Percentiles rank a stretch among this genome's conserved stretches.
phyloP scores from a whole-genome alignment of 768 basidiomycete genomes.

The Pleurotus eryngii region DNA sequence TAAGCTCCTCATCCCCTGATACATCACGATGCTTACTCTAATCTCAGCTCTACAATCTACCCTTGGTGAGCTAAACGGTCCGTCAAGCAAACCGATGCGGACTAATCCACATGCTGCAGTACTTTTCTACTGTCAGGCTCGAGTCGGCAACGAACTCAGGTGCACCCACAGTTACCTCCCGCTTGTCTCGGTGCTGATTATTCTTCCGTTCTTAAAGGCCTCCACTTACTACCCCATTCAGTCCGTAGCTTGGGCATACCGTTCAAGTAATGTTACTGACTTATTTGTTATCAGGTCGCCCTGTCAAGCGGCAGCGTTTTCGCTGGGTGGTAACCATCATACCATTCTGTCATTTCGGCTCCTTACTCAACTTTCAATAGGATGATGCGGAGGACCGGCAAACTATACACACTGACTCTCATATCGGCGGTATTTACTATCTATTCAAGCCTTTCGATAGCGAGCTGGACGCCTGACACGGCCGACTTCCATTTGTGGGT shows the following conservation, averaged over 20 bases:
- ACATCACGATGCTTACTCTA: constrained; percentile 10
- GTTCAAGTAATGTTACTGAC: constrained; percentile 15
- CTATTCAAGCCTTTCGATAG: constrained; percentile 56
- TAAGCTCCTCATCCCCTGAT: constrained; percentile 24
- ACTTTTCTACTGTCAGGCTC: constrained; percentile 79
- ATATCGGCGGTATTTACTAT: constrained; percentile 59
- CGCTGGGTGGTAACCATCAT: constrained; percentile 70
- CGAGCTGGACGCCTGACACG: constrained; percentile 64
- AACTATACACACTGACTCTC: constrained; percentile 75
- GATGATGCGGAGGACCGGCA: constrained; percentile 85
- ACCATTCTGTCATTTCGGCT: background rate
- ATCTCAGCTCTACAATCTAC: constrained; percentile 75
- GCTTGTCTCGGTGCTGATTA: constrained; percentile 11
- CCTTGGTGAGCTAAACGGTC: constrained; percentile 52
- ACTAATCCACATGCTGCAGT: constrained; percentile 36
- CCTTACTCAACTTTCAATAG: constrained; percentile 30
- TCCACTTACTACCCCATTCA: constrained; percentile 89
- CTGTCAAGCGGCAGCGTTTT: constrained; percentile 83
- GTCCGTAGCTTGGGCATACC: constrained; percentile 37
- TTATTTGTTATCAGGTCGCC: constrained; percentile 49
- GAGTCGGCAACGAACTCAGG: constrained; percentile 70
- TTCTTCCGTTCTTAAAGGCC: constrained; percentile 40
- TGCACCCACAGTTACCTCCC: constrained; percentile 26
- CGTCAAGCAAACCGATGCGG: constrained; percentile 1
- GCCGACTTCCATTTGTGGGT: constrained; percentile 66